Conservation (phyloP, 441 rosid species). For the Erysimum cheiri region DNA sequence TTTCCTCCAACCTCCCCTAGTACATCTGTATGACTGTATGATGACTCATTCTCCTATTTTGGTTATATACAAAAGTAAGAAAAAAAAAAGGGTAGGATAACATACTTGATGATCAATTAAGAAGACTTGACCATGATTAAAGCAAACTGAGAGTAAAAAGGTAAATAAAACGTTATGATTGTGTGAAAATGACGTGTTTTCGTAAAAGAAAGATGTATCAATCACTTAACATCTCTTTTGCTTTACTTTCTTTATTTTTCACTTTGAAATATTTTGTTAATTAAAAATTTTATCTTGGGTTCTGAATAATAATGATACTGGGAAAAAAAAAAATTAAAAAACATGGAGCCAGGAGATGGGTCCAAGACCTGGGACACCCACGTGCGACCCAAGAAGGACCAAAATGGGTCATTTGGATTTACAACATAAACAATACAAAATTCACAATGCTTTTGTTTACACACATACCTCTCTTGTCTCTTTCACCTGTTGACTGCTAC, state of each 20-base stretch:
- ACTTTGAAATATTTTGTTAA: slow-evolving; percentile 3
- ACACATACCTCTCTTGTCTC: slow-evolving; percentile 11
- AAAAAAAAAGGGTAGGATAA: not conserved
- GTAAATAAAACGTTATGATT: slow-evolving; percentile 38
- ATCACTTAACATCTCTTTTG: slow-evolving; percentile 22
- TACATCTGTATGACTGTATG: not conserved
- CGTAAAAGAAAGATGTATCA: slow-evolving; percentile 13
- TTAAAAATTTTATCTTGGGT: slow-evolving; percentile 26
- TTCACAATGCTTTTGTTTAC: slow-evolving; percentile 17
- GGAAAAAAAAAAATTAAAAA: not conserved
- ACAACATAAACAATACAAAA: slow-evolving; percentile 39
- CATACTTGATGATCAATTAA: slow-evolving; percentile 2
- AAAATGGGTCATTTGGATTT: slow-evolving; percentile 27
- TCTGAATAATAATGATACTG: slow-evolving; percentile 11
- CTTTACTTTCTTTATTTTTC: slow-evolving; percentile 28
- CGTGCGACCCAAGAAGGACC: slow-evolving; percentile 43
- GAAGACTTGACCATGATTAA: slow-evolving; percentile 26
- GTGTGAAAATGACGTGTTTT: slow-evolving; percentile 21
- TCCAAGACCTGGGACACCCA: slow-evolving; percentile 35
- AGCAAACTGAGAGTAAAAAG: not conserved
- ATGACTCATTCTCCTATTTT: not conserved
- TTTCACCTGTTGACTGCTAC: slow-evolving; percentile 21
- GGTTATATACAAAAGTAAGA: not conserved
- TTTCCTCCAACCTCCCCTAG: not conserved
- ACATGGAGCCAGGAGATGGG: slow-evolving; percentile 38